Evolutionary conservation across 176 grass and related monocot species (phyloP).

Genomic region (Aegilops speltoides): DNA sequence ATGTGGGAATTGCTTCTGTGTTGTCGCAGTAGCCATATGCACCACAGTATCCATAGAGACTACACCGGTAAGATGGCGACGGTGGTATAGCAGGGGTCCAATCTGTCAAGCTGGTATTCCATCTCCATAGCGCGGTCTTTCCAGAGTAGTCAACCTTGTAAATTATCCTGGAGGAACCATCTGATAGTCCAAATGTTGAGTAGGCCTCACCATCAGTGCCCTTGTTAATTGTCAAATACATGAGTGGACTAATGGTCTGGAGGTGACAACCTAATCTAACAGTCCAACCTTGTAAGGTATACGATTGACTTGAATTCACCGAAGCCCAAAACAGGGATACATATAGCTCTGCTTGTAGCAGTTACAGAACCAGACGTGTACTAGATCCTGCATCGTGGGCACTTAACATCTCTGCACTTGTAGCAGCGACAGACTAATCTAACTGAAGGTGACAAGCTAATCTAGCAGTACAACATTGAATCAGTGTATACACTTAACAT

Average conservation of each 20-base stretch:
- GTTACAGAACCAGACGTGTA: too few relatives aligned
- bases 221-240: not conserved
- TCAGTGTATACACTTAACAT: too few relatives aligned
- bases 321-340: too few relatives aligned
- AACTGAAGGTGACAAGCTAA: too few relatives aligned
- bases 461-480: too few relatives aligned
- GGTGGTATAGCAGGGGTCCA: too few relatives aligned
- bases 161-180: not conserved
- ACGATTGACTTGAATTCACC: too few relatives aligned
- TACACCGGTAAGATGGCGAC: not conserved
- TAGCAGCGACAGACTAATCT: too few relatives aligned
- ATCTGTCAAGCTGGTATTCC: not conserved
- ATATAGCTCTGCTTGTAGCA: too few relatives aligned
- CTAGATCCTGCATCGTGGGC: too few relatives aligned
- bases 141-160: conserved; percentile 12
- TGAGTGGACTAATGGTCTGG: not conserved
- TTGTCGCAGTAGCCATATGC: conserved; percentile 6
- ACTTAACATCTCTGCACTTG: too few relatives aligned
- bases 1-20: not conserved
- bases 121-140: not conserved
- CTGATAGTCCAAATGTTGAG: conserved; percentile 5
- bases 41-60: conserved; percentile 1
- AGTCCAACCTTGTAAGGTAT: not conserved
- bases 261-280: too few relatives aligned
- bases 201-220: not conserved